These are phyloP conservation scores for Corchorus capsularis DNA, from an alignment of 345 rosid genomes.

Conservation along the genomic window DNA sequence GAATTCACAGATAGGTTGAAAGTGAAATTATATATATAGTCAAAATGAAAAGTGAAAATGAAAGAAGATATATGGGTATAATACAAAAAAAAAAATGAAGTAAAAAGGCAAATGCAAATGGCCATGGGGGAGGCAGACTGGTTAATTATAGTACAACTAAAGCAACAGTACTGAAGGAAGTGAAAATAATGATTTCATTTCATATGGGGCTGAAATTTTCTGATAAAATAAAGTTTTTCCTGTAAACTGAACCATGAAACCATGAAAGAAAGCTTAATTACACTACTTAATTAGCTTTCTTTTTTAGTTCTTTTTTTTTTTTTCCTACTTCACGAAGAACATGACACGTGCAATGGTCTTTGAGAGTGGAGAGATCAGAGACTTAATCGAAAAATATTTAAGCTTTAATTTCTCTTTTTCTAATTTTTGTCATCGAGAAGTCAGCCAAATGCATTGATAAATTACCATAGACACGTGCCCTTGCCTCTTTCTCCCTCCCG, in stretches of 20 bases:
- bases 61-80: too few species aligned
- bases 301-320: neutral
- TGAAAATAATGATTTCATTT: neutral
- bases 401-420: too few species aligned
- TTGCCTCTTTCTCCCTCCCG: constrained; percentile 36
- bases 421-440: constrained; percentile 31
- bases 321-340: neutral
- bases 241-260: too few species aligned
- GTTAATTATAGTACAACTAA: neutral
- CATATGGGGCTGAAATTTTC: neutral
- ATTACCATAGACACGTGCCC: constrained; percentile 46
- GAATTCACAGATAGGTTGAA: neutral
- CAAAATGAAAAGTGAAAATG: neutral
- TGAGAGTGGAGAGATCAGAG: neutral
- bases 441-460: constrained; percentile 30
- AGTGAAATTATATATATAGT: neutral
- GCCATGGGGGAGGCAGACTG: neutral
- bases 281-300: too few species aligned
- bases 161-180: neutral
- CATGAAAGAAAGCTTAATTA: too few species aligned
- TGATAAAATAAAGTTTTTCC: neutral
- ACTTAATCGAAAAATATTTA: too few species aligned
- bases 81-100: neutral
- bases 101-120: neutral
- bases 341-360: constrained; percentile 13